Conservation (phyloP, 2,329 filamentous ascomycete species). For the Cladosporium sp. region DNA sequence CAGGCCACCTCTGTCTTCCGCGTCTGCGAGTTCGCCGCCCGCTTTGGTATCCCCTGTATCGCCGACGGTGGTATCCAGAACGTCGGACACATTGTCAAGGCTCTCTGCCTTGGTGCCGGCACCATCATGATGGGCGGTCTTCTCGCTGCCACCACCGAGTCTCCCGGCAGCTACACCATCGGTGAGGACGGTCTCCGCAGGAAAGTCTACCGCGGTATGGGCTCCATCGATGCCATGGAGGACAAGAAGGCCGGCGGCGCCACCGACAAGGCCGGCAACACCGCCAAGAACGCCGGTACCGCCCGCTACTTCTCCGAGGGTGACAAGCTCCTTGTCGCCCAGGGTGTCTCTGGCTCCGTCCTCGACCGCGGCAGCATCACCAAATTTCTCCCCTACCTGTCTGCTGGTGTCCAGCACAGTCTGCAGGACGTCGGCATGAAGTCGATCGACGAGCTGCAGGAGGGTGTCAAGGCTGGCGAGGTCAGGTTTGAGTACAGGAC, state of each 20-base stretch:
- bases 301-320: conserved; percentile 98
- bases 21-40: conserved; percentile 80
- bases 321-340: conserved; percentile 87
- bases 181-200: conserved; percentile 95
- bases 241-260: conserved; percentile 91
- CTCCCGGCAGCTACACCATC: conserved; percentile 92
- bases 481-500: conserved; percentile 93
- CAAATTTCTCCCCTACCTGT: conserved; percentile 94
- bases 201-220: conserved; percentile 99
- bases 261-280: conserved; percentile 69
- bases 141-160: conserved; percentile 93
- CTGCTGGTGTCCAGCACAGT: conserved; percentile 93
- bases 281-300: conserved; percentile 94
- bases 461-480: conserved; percentile 64
- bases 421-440: conserved; percentile 89
- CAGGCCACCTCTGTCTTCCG: conserved; percentile 90
- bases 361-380: conserved; percentile 78
- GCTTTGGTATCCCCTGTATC: conserved; percentile 95
- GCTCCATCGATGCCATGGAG: conserved; percentile 98
- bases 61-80: conserved; percentile 98
- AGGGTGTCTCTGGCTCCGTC: conserved; percentile 86
- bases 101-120: conserved; percentile 84
- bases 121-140: conserved; percentile 99
- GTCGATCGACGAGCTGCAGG: conserved; percentile 71
- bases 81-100: conserved; percentile 98